These are phyloP conservation scores for Backusella liffmaniae DNA, from an alignment of 192 early-diverging fungal species.

Conservation along the genomic window DNA sequence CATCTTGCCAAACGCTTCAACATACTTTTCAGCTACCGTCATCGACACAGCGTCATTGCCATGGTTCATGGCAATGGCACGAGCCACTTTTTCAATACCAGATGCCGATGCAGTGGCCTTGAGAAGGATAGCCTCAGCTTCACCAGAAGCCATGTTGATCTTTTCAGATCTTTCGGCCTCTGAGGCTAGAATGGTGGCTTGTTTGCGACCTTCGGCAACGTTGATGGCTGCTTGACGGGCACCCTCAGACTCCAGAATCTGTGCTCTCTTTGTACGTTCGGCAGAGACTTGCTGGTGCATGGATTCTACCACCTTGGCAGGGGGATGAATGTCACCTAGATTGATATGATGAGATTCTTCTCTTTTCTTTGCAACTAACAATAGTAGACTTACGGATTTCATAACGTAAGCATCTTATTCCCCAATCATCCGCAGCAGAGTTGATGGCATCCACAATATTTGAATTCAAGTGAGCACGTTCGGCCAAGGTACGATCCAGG, in stretches of 20 bases:
- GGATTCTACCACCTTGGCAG: conserved; percentile 88
- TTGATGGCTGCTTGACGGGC: conserved; percentile 93
- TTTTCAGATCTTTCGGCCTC: conserved; percentile 89
- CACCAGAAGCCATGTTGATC: conserved; percentile 89
- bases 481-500: conserved; percentile 90
- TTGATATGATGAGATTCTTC: background rate
- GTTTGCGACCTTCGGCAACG: conserved; percentile 93
- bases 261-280: conserved; percentile 93
- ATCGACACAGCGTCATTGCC: conserved; percentile 87
- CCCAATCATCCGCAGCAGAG: conserved; percentile 90
- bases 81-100: conserved; percentile 78
- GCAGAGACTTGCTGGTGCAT: conserved; percentile 99
- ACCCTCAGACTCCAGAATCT: conserved; percentile 88
- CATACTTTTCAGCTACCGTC: conserved; percentile 94
- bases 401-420: conserved; percentile 93
- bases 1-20: conserved; percentile 88
- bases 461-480: conserved; percentile 88
- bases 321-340: conserved; percentile 86
- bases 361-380: too few species aligned
- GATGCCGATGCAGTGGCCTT: conserved; percentile 79
- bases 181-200: conserved; percentile 88
- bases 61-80: conserved; percentile 63
- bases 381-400: conserved; percentile 66
- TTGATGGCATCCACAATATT: conserved; percentile 97
- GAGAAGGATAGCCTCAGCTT: conserved; percentile 86